Base-by-base conservation (phyloP, 768 basidiomycete species). In the Psilocybe azurescens region DNA sequence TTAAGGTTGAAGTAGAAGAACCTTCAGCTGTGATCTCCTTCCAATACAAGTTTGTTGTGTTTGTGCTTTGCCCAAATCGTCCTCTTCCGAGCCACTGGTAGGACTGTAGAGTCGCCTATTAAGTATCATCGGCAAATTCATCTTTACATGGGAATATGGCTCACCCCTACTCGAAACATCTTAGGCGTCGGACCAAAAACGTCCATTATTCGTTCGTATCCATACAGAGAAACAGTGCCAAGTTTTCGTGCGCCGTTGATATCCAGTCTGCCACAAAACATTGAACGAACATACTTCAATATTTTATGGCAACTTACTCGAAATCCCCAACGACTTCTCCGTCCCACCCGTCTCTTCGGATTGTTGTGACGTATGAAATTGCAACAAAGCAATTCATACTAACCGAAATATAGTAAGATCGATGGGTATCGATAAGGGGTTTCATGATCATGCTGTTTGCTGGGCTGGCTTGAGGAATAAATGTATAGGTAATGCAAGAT, bases 341-440 rank as follows among this genome's bases (percentile, higher is more conserved):
- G 16, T 78, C 72, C 68, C 74, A 76, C 3, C 76, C 72, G n/a
- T 73, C 73, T 52, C 77, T 74, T 28, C 75, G 70, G 55, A 85
- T 67, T 3, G 78, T 75, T 0, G 83, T 84, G 29, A 83, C 80
- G 65, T 77, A 78, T 7, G 81, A 82, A 2, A 80, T 75, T 1
- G 83, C 83, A 4, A 79, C 81, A 64, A 84, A 83, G 65, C 81
- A 81, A 66, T 84, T 83, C 73, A 81, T 70, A 56, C 72, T 77
- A 24, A 83, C 81, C 13, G 78, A 76, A 24, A 85, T 79, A 57
- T 78, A 79, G 51, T 82, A 83, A 14, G 78, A 72, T 3, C 74
- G 11, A 44, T 75, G 73, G n/a, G 71, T 64, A 56, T 65, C 30
- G 66, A 70, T 63, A 39, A 78, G 77, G 38, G 77, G 70, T 9